Evolutionary conservation across 2,329 filamentous ascomycete species (phyloP).

Genomic region (Ophiostoma novo-ulmi): DNA sequence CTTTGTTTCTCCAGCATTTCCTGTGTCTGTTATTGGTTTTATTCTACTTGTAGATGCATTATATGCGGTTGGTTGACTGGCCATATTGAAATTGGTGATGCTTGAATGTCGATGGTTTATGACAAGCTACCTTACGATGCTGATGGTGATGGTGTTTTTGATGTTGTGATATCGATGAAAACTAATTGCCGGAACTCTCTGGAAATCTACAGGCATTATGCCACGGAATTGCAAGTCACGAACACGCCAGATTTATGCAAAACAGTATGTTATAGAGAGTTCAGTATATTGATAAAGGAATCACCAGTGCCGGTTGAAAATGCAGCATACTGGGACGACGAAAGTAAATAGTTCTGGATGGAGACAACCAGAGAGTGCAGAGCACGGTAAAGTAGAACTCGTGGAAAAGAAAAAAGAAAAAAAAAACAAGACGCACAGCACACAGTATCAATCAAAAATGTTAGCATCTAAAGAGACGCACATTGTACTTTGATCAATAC

Average conservation of each 20-base stretch:
- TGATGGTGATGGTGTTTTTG: background rate
- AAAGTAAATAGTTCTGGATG: conserved; percentile 29
- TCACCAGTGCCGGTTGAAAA: background rate
- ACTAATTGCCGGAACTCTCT: background rate
- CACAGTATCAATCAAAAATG: background rate
- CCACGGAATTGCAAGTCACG: too few species aligned
- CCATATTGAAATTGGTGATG: background rate
- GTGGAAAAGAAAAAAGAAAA: background rate
- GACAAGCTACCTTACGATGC: background rate
- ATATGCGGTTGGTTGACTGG: background rate
- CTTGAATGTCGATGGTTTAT: background rate
- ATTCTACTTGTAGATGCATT: background rate
- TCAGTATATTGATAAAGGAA: background rate
- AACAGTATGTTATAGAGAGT: background rate
- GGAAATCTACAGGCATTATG: too few species aligned
- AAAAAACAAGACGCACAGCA: background rate
- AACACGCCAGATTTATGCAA: background rate
- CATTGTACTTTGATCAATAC: background rate
- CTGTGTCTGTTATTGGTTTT: background rate
- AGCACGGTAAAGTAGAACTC: conserved; percentile 11
- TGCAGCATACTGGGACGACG: background rate
- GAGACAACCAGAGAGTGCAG: conserved; percentile 29
- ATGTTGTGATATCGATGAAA: background rate
- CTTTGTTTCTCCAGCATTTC: background rate
- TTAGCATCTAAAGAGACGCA: too few species aligned